These are phyloP conservation scores for Trichoderma sp. DNA, from an alignment of 2,329 filamentous ascomycete genomes.

Conservation along the genomic window DNA sequence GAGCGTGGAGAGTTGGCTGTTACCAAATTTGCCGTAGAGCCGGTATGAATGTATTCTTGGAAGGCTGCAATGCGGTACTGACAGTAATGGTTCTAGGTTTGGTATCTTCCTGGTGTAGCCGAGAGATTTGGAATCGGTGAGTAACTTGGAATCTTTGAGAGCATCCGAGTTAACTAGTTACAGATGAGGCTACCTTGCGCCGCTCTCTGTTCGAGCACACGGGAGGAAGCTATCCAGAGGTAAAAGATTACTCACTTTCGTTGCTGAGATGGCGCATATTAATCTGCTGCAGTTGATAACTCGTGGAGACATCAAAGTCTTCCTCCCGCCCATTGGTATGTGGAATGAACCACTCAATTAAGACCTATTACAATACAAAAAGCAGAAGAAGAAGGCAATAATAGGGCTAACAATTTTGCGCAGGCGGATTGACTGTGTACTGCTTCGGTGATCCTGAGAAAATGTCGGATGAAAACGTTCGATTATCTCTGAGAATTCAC, in stretches of 20 bases:
- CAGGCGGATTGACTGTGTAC: conserved; percentile 88
- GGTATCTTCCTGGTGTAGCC: conserved; percentile 85
- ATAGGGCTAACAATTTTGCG: not conserved
- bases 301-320: conserved; percentile 90
- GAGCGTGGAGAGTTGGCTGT: conserved; percentile 84
- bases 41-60: conserved; percentile 58
- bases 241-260: conserved; percentile 35
- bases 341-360: not conserved
- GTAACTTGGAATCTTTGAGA: conserved; percentile 31
- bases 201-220: conserved; percentile 92
- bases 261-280: conserved; percentile 28
- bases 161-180: conserved; percentile 35
- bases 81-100: conserved; percentile 51
- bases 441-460: conserved; percentile 95
- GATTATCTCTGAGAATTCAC: conserved; percentile 81
- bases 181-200: conserved; percentile 83
- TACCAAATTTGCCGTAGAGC: conserved; percentile 96
- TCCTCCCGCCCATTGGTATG: conserved; percentile 86
- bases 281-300: conserved; percentile 71
- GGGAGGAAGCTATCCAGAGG: conserved; percentile 92
- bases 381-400: not conserved
- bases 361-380: too few species aligned
- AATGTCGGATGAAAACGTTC: conserved; percentile 83
- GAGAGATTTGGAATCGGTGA: conserved; percentile 87
- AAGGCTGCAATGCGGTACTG: not conserved